Base-by-base conservation (phyloP, 1,284 basidiomycete species). In the Trametes pubescens region DNA sequence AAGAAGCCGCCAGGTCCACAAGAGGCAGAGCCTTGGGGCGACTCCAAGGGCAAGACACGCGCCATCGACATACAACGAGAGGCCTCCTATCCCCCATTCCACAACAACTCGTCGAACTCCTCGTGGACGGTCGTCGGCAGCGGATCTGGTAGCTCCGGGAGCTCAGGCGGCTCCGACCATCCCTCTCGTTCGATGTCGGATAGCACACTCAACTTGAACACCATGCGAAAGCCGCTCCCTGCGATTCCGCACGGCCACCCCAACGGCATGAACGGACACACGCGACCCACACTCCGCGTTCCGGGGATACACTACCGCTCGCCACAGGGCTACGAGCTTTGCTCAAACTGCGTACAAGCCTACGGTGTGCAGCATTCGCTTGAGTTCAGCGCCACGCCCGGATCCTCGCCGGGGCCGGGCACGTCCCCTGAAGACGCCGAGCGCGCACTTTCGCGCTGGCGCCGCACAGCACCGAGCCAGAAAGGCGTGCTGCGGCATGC, bases 401-500 rank as follows among this genome's bases (percentile, higher is more conserved):
- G 79, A 2, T 79, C 83, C 21, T 82, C 83, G 1, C 79, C 83
- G 32, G 76, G 75, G 14, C 73, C 73, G 21, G 76, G 78, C 18
- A 74, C 79, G n/a, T 84, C 84, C 0, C 80, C 82, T 1, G 82
- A 82, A 62, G 83, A 85, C 68, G 81, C 82, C 14, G 79, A 82
- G 70, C 75, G 77, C 29, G 81, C 80, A 22, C 81, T 84, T 57
- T 81, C 77, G 9, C 81, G 84, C 61, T 85, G 87, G 84, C 78
- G 85, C 62, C 79, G 90, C 40, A 82, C 86, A 22, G 87, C 89
- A 0, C 91, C 91, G 1, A 86, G 82, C 47, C 79, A 80, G 72
- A 90, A 89, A 75, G 91, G 87, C 18, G 85, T 90, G 69, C 77
- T 92, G 61, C 82, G 94, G 22, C 94, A 96, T 74, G 90, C 92